phyloP scores from a whole-genome alignment of 768 basidiomycete species.

The Amanita pseudoporphyria region DNA sequence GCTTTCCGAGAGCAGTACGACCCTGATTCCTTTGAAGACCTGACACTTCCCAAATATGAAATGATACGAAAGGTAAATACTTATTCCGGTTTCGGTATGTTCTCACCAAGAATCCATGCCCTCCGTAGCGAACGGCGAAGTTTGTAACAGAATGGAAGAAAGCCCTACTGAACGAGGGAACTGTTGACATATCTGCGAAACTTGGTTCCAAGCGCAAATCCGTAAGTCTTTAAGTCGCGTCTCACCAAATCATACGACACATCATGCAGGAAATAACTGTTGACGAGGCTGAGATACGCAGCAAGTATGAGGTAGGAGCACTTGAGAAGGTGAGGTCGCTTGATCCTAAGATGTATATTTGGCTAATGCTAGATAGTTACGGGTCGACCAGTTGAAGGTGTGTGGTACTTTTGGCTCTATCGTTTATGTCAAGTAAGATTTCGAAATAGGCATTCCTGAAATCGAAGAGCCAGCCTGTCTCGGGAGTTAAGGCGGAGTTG shows the following conservation, averaged over 20 bases:
- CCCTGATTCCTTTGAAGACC: constrained; percentile 66
- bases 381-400: constrained; percentile 74
- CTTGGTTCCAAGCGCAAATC: constrained; percentile 64
- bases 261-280: constrained; percentile 44
- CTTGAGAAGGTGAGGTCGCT: constrained; percentile 51
- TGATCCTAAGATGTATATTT: not conserved
- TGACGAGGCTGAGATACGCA: constrained; percentile 67
- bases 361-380: constrained; percentile 36
- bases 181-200: constrained; percentile 41
- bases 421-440: constrained; percentile 7
- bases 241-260: not conserved
- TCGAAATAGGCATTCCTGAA: constrained; percentile 58
- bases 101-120: constrained; percentile 9
- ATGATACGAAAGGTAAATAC: constrained; percentile 65
- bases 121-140: constrained; percentile 50
- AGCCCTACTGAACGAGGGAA: constrained; percentile 49
- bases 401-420: constrained; percentile 11
- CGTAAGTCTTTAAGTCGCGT: constrained; percentile 29
- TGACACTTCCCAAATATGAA: constrained; percentile 67
- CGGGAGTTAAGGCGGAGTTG: constrained; percentile 70
- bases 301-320: constrained; percentile 46
- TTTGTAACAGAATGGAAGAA: constrained; percentile 66
- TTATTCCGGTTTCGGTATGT: not conserved
- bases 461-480: constrained; percentile 46
- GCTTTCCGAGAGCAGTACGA: constrained; percentile 92